Percentiles rank a stretch among this genome's conserved stretches.
These are phyloP conservation scores for Fusarium goolgardi DNA, from an alignment of 2,329 filamentous ascomycete genomes.

Conservation along the genomic window DNA sequence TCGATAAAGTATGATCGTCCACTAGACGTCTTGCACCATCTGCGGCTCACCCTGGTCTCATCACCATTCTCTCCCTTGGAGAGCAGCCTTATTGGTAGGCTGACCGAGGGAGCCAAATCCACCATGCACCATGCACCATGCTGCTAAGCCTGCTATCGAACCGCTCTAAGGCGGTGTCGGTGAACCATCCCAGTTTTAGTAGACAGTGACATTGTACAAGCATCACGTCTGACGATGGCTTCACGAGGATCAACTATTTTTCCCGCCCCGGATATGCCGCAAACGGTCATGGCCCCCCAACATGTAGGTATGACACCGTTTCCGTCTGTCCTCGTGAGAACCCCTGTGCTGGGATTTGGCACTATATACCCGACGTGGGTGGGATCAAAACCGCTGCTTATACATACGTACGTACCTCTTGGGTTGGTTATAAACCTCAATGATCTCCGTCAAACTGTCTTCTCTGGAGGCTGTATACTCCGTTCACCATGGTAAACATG, in stretches of 20 bases:
- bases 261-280: slow-evolving; percentile 45
- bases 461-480: slow-evolving; percentile 14
- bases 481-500: slow-evolving; percentile 26
- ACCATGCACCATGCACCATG: slow-evolving; percentile 45
- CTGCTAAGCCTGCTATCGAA: slow-evolving; percentile 48
- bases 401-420: slow-evolving; percentile 26
- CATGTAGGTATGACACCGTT: slow-evolving; percentile 47
- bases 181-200: slow-evolving; percentile 46
- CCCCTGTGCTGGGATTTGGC: slow-evolving; percentile 40
- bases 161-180: slow-evolving; percentile 48
- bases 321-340: slow-evolving; percentile 47
- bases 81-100: slow-evolving; percentile 40
- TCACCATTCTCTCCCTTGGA: slow-evolving; percentile 46
- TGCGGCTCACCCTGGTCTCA: slow-evolving; percentile 48
- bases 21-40: slow-evolving; percentile 46
- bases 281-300: slow-evolving; percentile 44
- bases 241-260: slow-evolving; percentile 47
- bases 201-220: slow-evolving; percentile 46
- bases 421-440: slow-evolving; percentile 28
- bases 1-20: slow-evolving; percentile 47
- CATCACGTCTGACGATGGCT: slow-evolving; percentile 46
- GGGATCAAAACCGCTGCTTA: slow-evolving; percentile 44
- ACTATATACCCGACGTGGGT: slow-evolving; percentile 42
- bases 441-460: slow-evolving; percentile 25
- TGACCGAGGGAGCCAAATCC: slow-evolving; percentile 44